Base-by-base conservation (phyloP, 2,329 filamentous ascomycete species). In the Fusarium caatingaense region DNA sequence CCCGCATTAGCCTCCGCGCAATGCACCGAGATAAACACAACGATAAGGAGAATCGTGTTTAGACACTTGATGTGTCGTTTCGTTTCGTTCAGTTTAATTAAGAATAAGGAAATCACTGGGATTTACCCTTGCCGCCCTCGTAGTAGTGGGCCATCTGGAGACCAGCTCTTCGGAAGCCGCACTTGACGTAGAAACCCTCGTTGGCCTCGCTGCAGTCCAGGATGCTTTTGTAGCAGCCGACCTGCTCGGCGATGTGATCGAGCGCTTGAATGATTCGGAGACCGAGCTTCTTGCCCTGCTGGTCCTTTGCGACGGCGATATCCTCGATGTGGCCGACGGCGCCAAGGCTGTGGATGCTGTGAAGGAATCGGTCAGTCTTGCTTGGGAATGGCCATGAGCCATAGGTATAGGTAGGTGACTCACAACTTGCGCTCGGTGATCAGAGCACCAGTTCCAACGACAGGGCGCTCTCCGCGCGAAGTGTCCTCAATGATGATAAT, bases 141-240 rank as follows among this genome's bases (percentile, higher is more conserved):
- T 97, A 96, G 82, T 97, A 97, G 84, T 97, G 93, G 45, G 95
- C 94, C 96, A 99, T 98, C 83, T 99, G 93, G 60, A 98, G 83
- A 18, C 96, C 96, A 28, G 94, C 95, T 67, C 93, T 86, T 82
- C 93, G 92, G 82, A 97, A 98, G 62, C 95, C 95, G 82, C 96
- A 98, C 87, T 98, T 98, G 80, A 97, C 87, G 80, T 99, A 99
- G 85, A 99, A 98, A 23, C 94, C 95, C 81, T 97, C 94, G 80
- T 98, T 99, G 74, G 92, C 89, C 81, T 98, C 95, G 72, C 92
- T 97, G 85, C 96, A 99, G 81, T 98, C 95, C 71, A 98, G 88
- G 74, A 99, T 98, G 71, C 90, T 94, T 91, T 96, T 98, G 83
- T 98, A 98, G 83, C 95, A 98, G 58, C 95, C 96, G 61, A 96